Conservation (phyloP, 1,284 basidiomycete genomes). For the Trametes polyzona region DNA sequence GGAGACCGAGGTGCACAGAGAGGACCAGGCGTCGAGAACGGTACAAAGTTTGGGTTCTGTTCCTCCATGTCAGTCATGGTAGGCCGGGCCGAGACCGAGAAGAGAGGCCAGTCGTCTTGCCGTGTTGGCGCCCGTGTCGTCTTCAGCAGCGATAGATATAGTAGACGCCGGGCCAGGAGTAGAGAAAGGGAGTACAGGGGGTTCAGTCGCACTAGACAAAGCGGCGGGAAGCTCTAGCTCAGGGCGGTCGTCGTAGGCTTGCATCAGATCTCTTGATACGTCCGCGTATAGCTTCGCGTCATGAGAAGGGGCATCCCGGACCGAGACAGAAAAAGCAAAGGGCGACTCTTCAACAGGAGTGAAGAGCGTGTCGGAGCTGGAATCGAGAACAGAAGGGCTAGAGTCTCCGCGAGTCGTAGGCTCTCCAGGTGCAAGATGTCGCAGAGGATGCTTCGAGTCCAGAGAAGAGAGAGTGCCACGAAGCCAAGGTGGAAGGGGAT, state of each 20-base stretch:
- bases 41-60: conserved; percentile 14
- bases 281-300: no score
- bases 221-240: no score
- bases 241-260: no score
- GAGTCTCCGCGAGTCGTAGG: background rate
- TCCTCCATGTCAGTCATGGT: background rate
- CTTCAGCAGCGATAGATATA: no score
- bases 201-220: no score
- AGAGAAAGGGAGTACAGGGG: conserved; percentile 4
- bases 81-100: background rate
- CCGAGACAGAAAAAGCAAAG: conserved; percentile 1
- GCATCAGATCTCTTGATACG: no score
- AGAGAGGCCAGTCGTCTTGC: background rate
- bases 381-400: background rate
- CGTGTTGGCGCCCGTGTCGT: no score
- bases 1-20: background rate
- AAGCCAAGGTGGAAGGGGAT: conserved; percentile 51
- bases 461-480: conserved; percentile 45
- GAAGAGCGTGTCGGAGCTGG: background rate
- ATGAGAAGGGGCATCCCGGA: no score
- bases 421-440: conserved; percentile 39
- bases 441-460: conserved; percentile 48
- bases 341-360: conserved; percentile 4
- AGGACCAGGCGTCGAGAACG: conserved; percentile 42
- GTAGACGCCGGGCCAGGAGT: conserved; percentile 4